Evolutionary conservation across 2,329 filamentous ascomycete genomes (phyloP), one percentile per base, ranked within the genome.

Genomic region (Diaporthe citri): DNA sequence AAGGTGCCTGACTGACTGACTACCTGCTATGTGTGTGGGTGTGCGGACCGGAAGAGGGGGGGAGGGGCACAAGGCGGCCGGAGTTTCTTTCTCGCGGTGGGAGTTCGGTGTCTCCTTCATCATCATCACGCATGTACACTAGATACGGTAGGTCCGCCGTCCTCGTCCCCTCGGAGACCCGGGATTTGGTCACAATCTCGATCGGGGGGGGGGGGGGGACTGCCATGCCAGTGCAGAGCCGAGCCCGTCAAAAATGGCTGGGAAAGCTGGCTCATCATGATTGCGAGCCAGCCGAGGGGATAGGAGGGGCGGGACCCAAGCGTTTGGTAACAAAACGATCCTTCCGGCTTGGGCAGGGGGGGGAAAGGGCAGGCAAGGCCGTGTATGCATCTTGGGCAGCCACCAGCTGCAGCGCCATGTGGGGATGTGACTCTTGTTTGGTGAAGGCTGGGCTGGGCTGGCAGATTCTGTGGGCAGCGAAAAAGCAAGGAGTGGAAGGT

Each of bases 391-490:
- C 59, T 64, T 43, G 59, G 59, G 59, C 59, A 60, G 57, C 22
- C 22, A 22, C 4, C 22, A 41, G 31, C 57, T 25, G 41, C 60
- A 36, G 41, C 41, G 60, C 41, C 43, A 67, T 52, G 43, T 51
- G 43, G 43, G n/a, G 43, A 52, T 25, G 3, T 5, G 7, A 20
- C 6, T 28, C n/a, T 48, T 31, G 39, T 39, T 13, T 43, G 39
- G 59, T 46, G 39, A 46, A 31, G 39, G 59, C 41, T 48, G 41
- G 41, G 20, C 28, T 51, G 43, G 43, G 46, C 62, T 67, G 64
- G 64, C 64, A 52, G 64, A 31, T 67, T 67, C 46, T 67, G 64
- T 67, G 64, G 64, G 64, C 64, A 39, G 43, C 28, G 28, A 20
- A 52, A 55, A 69, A 69, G 25, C 31, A 52, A 52, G 48, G 22